Conservation (phyloP, 2,329 filamentous ascomycete genomes). For the Cytospora mali region DNA sequence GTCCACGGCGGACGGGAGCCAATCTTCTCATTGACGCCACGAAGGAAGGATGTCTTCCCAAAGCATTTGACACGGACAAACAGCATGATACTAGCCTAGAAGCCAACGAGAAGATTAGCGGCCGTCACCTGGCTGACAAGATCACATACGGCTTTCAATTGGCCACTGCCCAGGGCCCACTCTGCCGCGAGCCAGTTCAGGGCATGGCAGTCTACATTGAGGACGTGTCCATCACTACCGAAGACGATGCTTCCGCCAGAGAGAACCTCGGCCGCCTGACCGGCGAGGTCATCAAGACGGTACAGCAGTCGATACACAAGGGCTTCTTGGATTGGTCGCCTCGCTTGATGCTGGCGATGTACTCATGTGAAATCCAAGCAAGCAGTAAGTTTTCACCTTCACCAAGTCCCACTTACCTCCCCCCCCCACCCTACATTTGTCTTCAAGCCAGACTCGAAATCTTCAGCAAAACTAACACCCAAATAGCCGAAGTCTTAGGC, state of each 20-base stretch:
- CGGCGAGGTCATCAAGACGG: constrained; percentile 88
- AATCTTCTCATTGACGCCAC: constrained; percentile 90
- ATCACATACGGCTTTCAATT: constrained; percentile 94
- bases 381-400: constrained; percentile 60
- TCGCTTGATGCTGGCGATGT: constrained; percentile 95
- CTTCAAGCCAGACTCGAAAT: background rate
- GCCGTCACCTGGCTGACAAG: constrained; percentile 82
- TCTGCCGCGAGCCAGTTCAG: constrained; percentile 92
- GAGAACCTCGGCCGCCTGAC: constrained; percentile 80
- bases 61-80: constrained; percentile 59
- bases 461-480: constrained; percentile 24
- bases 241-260: constrained; percentile 55
- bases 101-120: constrained; percentile 54
- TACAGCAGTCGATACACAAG: constrained; percentile 78
- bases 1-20: constrained; percentile 79
- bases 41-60: constrained; percentile 68
- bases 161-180: constrained; percentile 81
- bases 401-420: background rate
- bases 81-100: constrained; percentile 39
- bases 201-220: constrained; percentile 91
- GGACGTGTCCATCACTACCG: constrained; percentile 65
- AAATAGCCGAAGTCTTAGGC: constrained; percentile 81
- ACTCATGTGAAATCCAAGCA: constrained; percentile 95
- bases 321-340: constrained; percentile 96
- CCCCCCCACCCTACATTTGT: background rate